phyloP scores from a whole-genome alignment of 2,329 filamentous ascomycete genomes.

The Xylaria sp. region DNA sequence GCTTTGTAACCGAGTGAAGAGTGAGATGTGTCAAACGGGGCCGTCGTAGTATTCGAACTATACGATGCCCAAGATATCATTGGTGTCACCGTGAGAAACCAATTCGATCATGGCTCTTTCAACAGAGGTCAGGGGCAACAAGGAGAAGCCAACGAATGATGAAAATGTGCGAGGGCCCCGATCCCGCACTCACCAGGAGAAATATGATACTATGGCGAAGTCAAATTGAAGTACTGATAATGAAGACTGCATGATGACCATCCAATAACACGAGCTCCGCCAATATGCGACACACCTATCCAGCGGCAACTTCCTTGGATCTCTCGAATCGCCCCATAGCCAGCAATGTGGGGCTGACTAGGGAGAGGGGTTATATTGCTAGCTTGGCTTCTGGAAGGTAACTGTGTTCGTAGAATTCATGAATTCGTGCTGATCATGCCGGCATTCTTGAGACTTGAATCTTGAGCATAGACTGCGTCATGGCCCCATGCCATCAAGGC shows the following conservation, averaged over 20 bases:
- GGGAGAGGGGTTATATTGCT: background rate
- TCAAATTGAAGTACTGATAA: background rate
- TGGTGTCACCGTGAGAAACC: background rate
- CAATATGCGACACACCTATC: background rate
- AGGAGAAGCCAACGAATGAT: background rate
- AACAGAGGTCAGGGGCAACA: background rate
- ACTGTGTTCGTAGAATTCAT: constrained; percentile 15
- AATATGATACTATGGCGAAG: background rate
- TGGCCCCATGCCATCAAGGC: background rate
- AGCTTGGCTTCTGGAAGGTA: background rate
- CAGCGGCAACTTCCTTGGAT: background rate
- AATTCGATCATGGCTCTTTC: background rate
- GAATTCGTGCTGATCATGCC: constrained; percentile 4
- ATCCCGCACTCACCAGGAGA: background rate
- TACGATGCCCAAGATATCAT: background rate
- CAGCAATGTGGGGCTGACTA: background rate
- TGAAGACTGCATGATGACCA: background rate
- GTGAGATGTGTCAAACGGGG: background rate
- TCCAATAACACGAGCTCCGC: background rate
- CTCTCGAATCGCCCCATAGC: background rate
- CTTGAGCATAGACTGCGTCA: background rate
- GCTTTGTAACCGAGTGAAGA: background rate
- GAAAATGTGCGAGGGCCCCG: no score
- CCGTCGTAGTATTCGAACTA: background rate
- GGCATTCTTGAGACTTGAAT: background rate